These are phyloP conservation scores for Myriosclerotinia duriaeana DNA, from an alignment of 2,329 filamentous ascomycete species.

Conservation along the genomic window DNA sequence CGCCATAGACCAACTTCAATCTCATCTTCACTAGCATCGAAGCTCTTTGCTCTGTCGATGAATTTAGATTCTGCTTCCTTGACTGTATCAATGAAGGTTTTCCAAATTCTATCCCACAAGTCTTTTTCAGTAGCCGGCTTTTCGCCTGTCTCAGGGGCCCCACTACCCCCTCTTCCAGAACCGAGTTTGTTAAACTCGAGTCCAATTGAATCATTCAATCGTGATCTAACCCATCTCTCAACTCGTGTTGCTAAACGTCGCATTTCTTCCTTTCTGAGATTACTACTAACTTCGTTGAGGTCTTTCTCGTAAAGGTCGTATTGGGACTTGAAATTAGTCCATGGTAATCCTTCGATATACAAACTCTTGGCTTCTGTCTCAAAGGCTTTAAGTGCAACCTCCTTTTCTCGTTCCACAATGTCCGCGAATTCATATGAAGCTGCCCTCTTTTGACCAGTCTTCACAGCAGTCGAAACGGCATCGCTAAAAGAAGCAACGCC, in stretches of 20 bases:
- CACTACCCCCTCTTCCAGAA: constrained; percentile 78
- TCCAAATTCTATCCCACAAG: constrained; percentile 96
- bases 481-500: constrained; percentile 84
- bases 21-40: constrained; percentile 88
- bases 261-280: constrained; percentile 93
- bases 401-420: constrained; percentile 83
- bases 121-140: constrained; percentile 75
- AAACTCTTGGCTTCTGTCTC: constrained; percentile 72
- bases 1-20: constrained; percentile 92
- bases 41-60: constrained; percentile 83
- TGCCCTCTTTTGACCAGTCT: constrained; percentile 88
- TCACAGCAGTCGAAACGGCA: constrained; percentile 82
- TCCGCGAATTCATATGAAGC: constrained; percentile 91
- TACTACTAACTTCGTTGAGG: constrained; percentile 80
- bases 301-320: constrained; percentile 82
- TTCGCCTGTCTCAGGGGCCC: constrained; percentile 75
- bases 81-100: constrained; percentile 77
- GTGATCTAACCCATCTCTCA: constrained; percentile 89
- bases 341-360: constrained; percentile 74
- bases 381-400: constrained; percentile 71
- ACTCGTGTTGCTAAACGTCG: constrained; percentile 84
- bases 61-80: constrained; percentile 83
- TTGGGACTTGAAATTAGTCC: constrained; percentile 85
- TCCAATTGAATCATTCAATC: constrained; percentile 82
- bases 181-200: constrained; percentile 96